A percentile compares a stretch with the other conserved stretches of the same genome.
These are phyloP conservation scores for Botrytis fragariae DNA, from an alignment of 2,329 filamentous ascomycete species.

Conservation along the genomic window DNA sequence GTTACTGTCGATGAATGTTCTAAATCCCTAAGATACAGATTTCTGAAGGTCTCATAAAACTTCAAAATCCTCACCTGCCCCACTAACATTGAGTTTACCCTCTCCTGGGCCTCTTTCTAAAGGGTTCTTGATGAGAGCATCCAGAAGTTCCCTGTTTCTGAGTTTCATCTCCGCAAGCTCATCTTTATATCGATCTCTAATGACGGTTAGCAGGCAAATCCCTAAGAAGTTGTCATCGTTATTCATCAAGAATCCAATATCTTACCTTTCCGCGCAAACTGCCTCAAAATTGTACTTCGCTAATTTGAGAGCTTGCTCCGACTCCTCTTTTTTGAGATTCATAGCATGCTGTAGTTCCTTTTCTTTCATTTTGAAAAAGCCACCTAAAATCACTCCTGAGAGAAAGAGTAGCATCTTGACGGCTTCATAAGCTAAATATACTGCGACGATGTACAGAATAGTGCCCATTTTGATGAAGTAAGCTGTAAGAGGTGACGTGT, in stretches of 20 bases:
- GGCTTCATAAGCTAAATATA: too few relatives aligned
- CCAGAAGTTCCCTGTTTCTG: background rate
- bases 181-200: background rate
- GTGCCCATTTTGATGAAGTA: background rate
- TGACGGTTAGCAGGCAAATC: background rate
- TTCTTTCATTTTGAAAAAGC: background rate
- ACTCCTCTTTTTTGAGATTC: background rate
- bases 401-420: rapidly evolving
- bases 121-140: background rate
- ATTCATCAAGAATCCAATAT: background rate
- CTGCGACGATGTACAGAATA: too few relatives aligned
- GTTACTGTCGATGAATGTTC: background rate
- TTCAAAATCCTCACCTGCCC: too few relatives aligned
- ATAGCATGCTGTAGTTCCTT: background rate
- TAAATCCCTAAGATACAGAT: background rate
- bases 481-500: background rate
- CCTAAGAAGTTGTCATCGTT: background rate
- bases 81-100: background rate
- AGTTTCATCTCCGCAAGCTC: background rate
- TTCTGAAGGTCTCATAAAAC: background rate
- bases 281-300: background rate
- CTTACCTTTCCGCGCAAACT: background rate
- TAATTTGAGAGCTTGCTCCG: background rate
- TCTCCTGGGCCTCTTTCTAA: background rate
- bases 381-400: background rate